Base-by-base conservation (phyloP, 2,329 filamentous ascomycete genomes). In the Sclerotinia subarctica region DNA sequence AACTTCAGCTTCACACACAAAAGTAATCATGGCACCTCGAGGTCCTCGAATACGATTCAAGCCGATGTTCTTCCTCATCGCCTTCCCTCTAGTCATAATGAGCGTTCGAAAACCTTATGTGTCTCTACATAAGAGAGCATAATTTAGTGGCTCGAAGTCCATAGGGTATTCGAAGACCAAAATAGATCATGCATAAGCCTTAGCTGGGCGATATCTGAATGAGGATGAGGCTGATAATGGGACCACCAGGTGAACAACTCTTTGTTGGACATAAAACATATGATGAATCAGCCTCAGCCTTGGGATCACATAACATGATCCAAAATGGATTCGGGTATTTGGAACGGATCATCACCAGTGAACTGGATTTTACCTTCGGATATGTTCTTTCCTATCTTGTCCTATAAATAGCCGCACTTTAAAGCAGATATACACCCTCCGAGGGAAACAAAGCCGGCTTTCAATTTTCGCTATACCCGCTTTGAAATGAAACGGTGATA, bases 171-270 rank as follows among this genome's bases (percentile, higher is more conserved):
- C 5, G 19, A 29, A n/a, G 44, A 59, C 21, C 26, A 49, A 47
- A 60, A 60, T 49, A 35, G 58, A 35, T 60, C 6, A 21, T 6
- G 29, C 11, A 8, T 47, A 47, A 60, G 42, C 26, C 42, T 46
- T 19, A 60, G 26, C 26, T 7, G 26, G 42, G 26, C 19, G 26
- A 32, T 35, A 32, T n/a, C 19, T n/a, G 19, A 19, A 60, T 46
- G 11, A 35, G 29, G 58, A 10, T 60, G 58, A 60, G 58, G 58
- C 44, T 60, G 26, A 60, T 60, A 26, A 60, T 47, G 10, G 35
- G 35, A 38, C 35, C 35, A 35, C 35, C 17, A 26, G 17, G 19
- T 26, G 24, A 44, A 47, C 26, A 19, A n/a, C 19, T 35, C 35
- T 10, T 35, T 47, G 42, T 47, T 60, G 44, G 26, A n/a, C 57